Evolutionary conservation across 2,329 filamentous ascomycete genomes (phyloP).

Genomic region (Sporothrix luriei): DNA sequence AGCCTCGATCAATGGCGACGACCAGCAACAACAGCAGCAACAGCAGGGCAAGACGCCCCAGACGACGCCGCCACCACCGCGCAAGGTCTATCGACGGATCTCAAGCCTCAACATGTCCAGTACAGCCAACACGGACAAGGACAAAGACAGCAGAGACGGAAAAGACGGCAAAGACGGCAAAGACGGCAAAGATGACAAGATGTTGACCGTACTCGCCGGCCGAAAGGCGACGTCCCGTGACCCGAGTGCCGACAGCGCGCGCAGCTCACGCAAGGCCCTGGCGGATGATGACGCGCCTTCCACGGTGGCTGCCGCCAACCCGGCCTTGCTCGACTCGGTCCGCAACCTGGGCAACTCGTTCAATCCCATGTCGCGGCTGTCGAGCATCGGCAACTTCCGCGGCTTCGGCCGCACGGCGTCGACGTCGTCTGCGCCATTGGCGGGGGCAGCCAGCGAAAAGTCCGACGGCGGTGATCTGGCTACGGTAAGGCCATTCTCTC

Average conservation of each 20-base stretch:
- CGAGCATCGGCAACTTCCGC: slow-evolving; percentile 72
- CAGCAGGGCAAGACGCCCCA: slow-evolving; percentile 40
- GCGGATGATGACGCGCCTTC: slow-evolving; percentile 45
- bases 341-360: slow-evolving; percentile 77
- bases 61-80: slow-evolving; percentile 22
- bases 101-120: slow-evolving; percentile 23
- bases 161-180: neutral
- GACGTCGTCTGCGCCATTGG: slow-evolving; percentile 46
- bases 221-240: slow-evolving; percentile 59
- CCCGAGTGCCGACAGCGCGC: slow-evolving; percentile 72
- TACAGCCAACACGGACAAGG: slow-evolving; percentile 28
- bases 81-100: slow-evolving; percentile 8
- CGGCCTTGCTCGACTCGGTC: slow-evolving; percentile 76
- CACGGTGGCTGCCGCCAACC: slow-evolving; percentile 47
- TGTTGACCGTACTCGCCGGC: slow-evolving; percentile 72
- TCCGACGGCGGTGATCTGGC: slow-evolving; percentile 59
- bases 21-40: slow-evolving; percentile 44
- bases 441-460: slow-evolving; percentile 40
- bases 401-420: slow-evolving; percentile 67
- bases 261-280: slow-evolving; percentile 50
- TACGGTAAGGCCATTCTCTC: slow-evolving; percentile 50
- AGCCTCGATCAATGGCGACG: slow-evolving; percentile 60
- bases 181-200: slow-evolving; percentile 57
- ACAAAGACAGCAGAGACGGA: slow-evolving; percentile 56
- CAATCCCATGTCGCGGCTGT: slow-evolving; percentile 79